Percentiles rank a stretch among this genome's conserved stretches.
phyloP scores from a whole-genome alignment of 768 basidiomycete species.

The Russula compacta region DNA sequence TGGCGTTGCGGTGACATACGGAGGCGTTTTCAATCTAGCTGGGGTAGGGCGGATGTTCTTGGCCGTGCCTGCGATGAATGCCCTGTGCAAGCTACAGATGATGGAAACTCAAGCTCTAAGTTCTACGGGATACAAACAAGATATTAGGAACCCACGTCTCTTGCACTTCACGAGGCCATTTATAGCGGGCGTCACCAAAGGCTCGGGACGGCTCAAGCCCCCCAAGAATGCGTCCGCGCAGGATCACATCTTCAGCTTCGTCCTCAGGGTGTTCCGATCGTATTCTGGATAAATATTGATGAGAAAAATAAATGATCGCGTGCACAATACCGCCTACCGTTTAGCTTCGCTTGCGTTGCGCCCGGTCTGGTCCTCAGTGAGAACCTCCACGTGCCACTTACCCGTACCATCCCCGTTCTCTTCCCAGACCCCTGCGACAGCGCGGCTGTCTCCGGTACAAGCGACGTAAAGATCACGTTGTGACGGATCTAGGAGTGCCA shows the following conservation, averaged over 20 bases:
- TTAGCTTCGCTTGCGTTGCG: slow-evolving; percentile 77
- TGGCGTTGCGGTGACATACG: slow-evolving; percentile 83
- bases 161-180: slow-evolving; percentile 71
- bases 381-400: slow-evolving; percentile 85
- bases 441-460: slow-evolving; percentile 87
- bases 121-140: background rate
- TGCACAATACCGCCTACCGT: slow-evolving; percentile 43
- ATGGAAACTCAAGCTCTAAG: background rate
- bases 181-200: slow-evolving; percentile 86
- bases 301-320: background rate
- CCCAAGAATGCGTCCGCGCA: slow-evolving; percentile 75
- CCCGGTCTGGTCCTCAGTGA: slow-evolving; percentile 95
- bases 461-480: slow-evolving; percentile 82
- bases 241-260: slow-evolving; percentile 65
- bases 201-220: slow-evolving; percentile 81
- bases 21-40: slow-evolving; percentile 68
- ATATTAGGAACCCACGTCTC: slow-evolving; percentile 44
- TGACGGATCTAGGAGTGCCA: slow-evolving; percentile 81
- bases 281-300: slow-evolving; percentile 38
- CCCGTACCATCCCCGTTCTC: slow-evolving; percentile 53
- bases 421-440: slow-evolving; percentile 91
- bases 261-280: slow-evolving; percentile 74
- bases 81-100: slow-evolving; percentile 42
- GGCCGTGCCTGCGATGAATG: slow-evolving; percentile 58
- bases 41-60: slow-evolving; percentile 52